Evolutionary conservation across 306 rosid genomes (phyloP).

Genomic region (Inga laurina): DNA sequence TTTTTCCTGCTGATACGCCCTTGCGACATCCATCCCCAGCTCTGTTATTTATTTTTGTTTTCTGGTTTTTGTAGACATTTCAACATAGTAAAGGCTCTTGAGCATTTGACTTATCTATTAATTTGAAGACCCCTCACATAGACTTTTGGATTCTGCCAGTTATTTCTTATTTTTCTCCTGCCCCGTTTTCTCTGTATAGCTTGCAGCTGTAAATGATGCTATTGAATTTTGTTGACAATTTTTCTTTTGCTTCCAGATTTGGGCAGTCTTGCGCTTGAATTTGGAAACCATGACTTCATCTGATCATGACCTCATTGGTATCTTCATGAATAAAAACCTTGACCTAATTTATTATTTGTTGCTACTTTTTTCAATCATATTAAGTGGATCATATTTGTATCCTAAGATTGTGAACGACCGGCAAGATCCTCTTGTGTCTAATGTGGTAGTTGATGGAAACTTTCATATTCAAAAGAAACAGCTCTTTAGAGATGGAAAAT

Average conservation of each 20-base stretch:
- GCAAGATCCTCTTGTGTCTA: slow-evolving; percentile 4
- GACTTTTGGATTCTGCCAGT: background rate
- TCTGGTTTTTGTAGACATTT: slow-evolving; percentile 22
- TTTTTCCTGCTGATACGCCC: background rate
- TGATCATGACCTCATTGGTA: slow-evolving; percentile 44
- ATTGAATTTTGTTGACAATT: slow-evolving; percentile 28
- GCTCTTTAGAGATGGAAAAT: slow-evolving; percentile 9
- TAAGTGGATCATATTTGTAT: background rate
- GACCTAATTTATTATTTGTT: slow-evolving; percentile 1
- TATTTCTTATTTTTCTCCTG: background rate
- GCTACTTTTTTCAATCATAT: slow-evolving; percentile 5
- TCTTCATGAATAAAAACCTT: background rate
- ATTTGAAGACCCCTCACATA: slow-evolving; percentile 6
- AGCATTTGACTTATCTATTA: background rate
- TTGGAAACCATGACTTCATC: slow-evolving; percentile 47
- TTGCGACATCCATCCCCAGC: slow-evolving; percentile 5
- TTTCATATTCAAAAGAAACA: background rate
- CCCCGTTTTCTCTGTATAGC: slow-evolving; percentile 8
- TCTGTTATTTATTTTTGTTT: background rate
- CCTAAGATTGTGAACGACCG: background rate
- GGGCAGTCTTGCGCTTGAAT: slow-evolving; percentile 30
- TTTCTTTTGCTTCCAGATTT: slow-evolving; percentile 43
- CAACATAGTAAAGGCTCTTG: background rate
- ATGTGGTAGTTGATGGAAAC: slow-evolving; percentile 1
- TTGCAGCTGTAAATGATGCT: slow-evolving; percentile 17